phyloP scores from a whole-genome alignment of 129 eudicot species.

The Tanacetum coccineum region DNA sequence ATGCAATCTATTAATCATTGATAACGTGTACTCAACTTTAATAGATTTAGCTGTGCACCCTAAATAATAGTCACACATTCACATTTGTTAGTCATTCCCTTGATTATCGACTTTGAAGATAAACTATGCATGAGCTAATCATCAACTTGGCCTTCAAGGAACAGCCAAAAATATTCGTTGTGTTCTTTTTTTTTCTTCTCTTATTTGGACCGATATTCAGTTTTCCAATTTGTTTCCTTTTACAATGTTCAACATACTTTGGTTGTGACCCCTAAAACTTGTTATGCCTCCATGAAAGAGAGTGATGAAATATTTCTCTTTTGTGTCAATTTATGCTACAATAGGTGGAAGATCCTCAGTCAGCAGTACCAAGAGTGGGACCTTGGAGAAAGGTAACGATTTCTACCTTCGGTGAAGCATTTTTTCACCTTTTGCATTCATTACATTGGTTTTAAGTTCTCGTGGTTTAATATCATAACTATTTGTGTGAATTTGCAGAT shows the following conservation, averaged over 20 bases:
- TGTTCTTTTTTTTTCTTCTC: too few relatives aligned
- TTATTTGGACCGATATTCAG: background rate
- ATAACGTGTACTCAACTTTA: background rate
- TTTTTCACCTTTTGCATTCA: conserved; percentile 4
- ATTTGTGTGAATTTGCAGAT: conserved; percentile 45
- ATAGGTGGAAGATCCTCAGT: conserved; percentile 69
- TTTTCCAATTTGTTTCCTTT: background rate
- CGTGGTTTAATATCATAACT: background rate
- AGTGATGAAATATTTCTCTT: conserved; percentile 6
- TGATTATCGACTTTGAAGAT: background rate
- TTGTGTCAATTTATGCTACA: conserved; percentile 22
- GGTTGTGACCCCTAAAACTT: conserved; percentile 15
- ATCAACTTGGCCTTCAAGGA: too few relatives aligned
- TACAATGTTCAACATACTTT: conserved; percentile 3
- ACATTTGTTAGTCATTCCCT: background rate
- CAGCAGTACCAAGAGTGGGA: conserved; percentile 68
- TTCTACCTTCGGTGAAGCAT: background rate
- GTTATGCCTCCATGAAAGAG: conserved; percentile 8
- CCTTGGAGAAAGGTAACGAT: conserved; percentile 93
- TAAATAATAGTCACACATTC: background rate
- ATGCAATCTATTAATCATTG: conserved; percentile 9
- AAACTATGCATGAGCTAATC: background rate
- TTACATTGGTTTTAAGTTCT: conserved; percentile 2
- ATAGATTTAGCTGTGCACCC: background rate
- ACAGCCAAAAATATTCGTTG: too few relatives aligned